Evolutionary conservation across 2,329 filamentous ascomycete species (phyloP).

Genomic region (Furcasterigmium furcatum): DNA sequence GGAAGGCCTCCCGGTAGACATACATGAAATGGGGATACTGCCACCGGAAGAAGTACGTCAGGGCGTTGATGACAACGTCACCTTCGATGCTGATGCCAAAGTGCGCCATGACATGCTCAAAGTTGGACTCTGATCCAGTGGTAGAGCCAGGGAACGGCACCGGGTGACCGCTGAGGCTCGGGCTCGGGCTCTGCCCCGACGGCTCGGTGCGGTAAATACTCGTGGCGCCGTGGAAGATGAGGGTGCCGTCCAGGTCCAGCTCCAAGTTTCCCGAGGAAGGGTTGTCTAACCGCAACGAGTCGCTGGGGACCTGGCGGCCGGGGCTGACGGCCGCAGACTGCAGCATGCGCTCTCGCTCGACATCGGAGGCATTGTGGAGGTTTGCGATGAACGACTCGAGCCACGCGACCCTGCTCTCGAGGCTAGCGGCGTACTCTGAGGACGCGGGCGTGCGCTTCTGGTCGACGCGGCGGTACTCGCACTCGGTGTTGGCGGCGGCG

Average conservation of each 20-base stretch:
- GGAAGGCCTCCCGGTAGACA: conserved; percentile 23
- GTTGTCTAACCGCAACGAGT: conserved; percentile 3
- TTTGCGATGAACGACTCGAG: conserved; percentile 10
- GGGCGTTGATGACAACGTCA: conserved; percentile 11
- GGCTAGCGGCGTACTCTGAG: conserved; percentile 7
- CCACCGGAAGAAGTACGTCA: conserved; percentile 22
- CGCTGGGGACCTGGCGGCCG: not conserved
- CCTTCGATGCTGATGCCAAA: conserved; percentile 18
- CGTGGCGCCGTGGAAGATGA: conserved; percentile 11
- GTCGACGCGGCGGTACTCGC: conserved; percentile 12
- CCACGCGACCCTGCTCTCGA: conserved; percentile 12
- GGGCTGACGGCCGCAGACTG: not conserved
- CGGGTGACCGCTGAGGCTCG: not conserved
- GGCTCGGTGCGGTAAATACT: conserved; percentile 19
- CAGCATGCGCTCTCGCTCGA: conserved; percentile 13
- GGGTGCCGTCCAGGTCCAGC: conserved; percentile 7
- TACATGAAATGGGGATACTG: conserved; percentile 27
- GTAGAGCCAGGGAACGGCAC: not conserved
- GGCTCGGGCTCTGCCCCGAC: not conserved
- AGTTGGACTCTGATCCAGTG: conserved; percentile 8
- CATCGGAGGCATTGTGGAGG: conserved; percentile 3
- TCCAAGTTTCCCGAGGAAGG: conserved; percentile 2
- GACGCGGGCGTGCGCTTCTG: conserved; percentile 9
- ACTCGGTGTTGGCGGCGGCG: conserved; percentile 1
- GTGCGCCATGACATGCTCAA: conserved; percentile 15